Conservation (phyloP, 306 rosid genomes). For the Begonia loranthoides region DNA sequence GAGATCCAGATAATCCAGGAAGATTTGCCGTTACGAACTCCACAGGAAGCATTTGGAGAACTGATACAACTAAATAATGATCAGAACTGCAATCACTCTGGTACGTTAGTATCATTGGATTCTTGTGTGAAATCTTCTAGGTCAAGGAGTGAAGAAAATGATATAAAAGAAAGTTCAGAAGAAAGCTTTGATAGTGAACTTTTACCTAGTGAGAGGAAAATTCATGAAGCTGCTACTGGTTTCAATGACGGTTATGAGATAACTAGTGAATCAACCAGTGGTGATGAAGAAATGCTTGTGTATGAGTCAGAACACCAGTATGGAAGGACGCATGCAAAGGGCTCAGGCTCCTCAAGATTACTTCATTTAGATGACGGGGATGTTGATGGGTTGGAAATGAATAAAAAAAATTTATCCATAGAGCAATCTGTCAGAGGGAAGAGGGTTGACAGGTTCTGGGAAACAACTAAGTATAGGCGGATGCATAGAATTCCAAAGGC, state of each 20-base stretch:
- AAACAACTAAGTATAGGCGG: slow-evolving; percentile 17
- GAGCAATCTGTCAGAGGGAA: slow-evolving; percentile 27
- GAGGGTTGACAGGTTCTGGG: slow-evolving; percentile 15
- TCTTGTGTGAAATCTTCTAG: slow-evolving; percentile 18
- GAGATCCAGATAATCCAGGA: slow-evolving; percentile 88
- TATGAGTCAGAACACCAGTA: slow-evolving; percentile 32
- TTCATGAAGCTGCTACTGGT: slow-evolving; percentile 35
- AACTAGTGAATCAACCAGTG: slow-evolving; percentile 41
- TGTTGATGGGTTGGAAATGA: slow-evolving; percentile 20
- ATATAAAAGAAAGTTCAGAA: slow-evolving; percentile 51
- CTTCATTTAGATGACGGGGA: slow-evolving; percentile 23
- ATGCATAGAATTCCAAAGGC: slow-evolving; percentile 48
- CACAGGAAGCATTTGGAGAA: slow-evolving; percentile 57
- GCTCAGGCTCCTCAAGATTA: slow-evolving; percentile 25
- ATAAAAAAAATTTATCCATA: slow-evolving; percentile 36
- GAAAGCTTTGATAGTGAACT: slow-evolving; percentile 64
- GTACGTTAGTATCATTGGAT: slow-evolving; percentile 15
- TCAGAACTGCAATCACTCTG: slow-evolving; percentile 9
- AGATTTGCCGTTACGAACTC: slow-evolving; percentile 63
- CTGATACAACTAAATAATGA: slow-evolving; percentile 23
- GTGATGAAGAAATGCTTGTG: slow-evolving; percentile 27
- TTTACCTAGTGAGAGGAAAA: slow-evolving; percentile 41
- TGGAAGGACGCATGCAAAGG: slow-evolving; percentile 23
- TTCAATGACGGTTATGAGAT: slow-evolving; percentile 27
- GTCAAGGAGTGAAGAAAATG: slow-evolving; percentile 29